Base-by-base conservation (phyloP, 441 rosid species). In the Raphanus hybrid region DNA sequence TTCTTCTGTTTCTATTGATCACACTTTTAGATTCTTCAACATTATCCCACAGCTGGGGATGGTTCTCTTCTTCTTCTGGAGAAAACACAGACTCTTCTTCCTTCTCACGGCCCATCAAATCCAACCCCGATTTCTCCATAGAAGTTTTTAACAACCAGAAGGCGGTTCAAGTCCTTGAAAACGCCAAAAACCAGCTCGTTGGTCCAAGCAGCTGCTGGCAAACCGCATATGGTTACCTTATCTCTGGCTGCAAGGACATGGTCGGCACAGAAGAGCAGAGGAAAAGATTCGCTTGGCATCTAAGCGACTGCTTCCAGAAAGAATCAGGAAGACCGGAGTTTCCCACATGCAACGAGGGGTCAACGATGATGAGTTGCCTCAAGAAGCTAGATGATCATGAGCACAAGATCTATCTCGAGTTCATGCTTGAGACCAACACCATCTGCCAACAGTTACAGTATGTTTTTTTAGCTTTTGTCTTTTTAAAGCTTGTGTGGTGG, bases 381-480 rank as follows among this genome's bases (percentile, higher is more conserved):
- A 80, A 81, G 55, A 84, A 78, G 71, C 77, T 92, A 2, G 83
- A 85, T 54, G 89, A 89, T 27, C 74, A 85, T 57, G 90, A 87
- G 67, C 86, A 85, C 45, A 83, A 79, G 66, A 85, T 90, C 65
- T 94, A 84, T 78, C 92, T 92, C 0, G 91, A 86, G 5, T 92
- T 90, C 76, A 74, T 82, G 57, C 85, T 92, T n/a, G 94, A 94
- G 80, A 85, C 96, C 70, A 89, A 91, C 76, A 82, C 92, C 60
- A 89, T 94, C 80, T 94, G 98, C 73, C 83, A 92, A 73, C 97
- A 92, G 75, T 77, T 94, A 82, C 96, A 91, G 98, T 92, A 39
- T 69, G n/a, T n/a, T 41, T 11, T 16, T 20, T 12, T 1, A 61
- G 3, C 10, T 2, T 2, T 32, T 39, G 2, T 35, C 14, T 8